phyloP scores from a whole-genome alignment of 1,284 basidiomycete species.

The Fomes fomentarius region DNA sequence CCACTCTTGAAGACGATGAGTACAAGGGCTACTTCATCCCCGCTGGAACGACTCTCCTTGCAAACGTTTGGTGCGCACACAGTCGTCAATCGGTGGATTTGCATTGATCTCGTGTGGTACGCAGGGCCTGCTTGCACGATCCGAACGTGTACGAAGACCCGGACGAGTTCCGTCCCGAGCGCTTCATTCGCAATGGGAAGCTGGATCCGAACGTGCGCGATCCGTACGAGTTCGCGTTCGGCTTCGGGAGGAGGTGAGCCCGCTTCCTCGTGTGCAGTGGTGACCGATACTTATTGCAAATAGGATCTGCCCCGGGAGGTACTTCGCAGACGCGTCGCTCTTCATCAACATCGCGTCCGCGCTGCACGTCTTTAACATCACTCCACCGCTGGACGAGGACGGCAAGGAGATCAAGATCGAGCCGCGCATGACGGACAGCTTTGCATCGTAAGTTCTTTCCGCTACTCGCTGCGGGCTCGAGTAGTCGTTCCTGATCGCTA shows the following conservation, averaged over 20 bases:
- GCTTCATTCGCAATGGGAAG: constrained; percentile 13
- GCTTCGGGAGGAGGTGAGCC: constrained; percentile 15
- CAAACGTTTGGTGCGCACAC: constrained; percentile 23
- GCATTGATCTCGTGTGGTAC: no score
- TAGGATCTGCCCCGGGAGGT: constrained; percentile 14
- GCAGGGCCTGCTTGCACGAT: constrained; percentile 20
- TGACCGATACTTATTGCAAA: no score
- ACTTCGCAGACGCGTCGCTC: constrained; percentile 6
- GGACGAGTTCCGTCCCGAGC: constrained; percentile 18
- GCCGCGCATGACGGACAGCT: neutral
- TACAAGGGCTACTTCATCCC: constrained; percentile 29
- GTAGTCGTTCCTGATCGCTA: neutral
- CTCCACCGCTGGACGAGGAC: neutral
- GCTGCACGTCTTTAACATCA: constrained; percentile 1
- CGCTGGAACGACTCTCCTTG: constrained; percentile 18
- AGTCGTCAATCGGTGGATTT: no score
- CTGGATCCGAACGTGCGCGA: constrained; percentile 8
- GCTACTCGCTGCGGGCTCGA: no score
- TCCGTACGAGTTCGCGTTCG: constrained; percentile 24
- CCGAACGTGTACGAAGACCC: constrained; percentile 16
- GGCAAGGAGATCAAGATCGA: neutral
- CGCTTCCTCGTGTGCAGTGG: no score
- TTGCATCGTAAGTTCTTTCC: neutral
- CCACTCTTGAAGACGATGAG: constrained; percentile 15
- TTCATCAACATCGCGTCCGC: constrained; percentile 7